Percentiles rank a stretch among this genome's conserved stretches.
These are phyloP conservation scores for Ophiocytium majus DNA, from an alignment of 352 stramenopile species.

Conservation along the genomic window DNA sequence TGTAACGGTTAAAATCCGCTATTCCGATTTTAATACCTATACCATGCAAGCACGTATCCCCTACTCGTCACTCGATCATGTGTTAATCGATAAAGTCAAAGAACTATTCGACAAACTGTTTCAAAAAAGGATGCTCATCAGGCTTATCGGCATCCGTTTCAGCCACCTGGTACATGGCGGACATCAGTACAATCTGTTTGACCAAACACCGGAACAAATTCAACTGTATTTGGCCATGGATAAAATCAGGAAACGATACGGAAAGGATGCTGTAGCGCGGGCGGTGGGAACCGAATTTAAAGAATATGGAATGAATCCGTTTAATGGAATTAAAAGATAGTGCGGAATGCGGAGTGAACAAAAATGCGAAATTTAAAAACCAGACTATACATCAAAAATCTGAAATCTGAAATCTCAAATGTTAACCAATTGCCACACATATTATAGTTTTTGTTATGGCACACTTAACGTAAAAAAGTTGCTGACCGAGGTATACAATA, in stretches of 20 bases:
- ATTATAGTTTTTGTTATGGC: no score
- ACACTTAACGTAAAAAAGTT: no score
- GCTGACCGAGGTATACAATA: no score
- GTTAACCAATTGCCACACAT: no score
- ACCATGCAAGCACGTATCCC: background rate
- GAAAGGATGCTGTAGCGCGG: background rate
- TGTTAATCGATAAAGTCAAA: background rate
- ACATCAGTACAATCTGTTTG: constrained; percentile 12
- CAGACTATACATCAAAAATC: no score
- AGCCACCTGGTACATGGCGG: background rate
- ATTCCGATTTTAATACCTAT: constrained; percentile 14
- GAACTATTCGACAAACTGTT: constrained; percentile 7
- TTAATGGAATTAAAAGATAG: no score
- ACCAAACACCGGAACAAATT: background rate
- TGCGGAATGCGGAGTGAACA: no score
- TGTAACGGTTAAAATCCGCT: constrained; percentile 18
- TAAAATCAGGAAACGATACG: background rate
- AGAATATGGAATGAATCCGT: background rate
- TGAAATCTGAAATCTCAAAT: no score
- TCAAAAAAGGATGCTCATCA: constrained; percentile 7
- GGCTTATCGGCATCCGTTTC: background rate
- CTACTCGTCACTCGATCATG: constrained; percentile 2
- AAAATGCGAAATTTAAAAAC: no score
- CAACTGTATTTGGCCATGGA: background rate
- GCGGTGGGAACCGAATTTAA: background rate